phyloP scores from a whole-genome alignment of 208 protist species.

The Vickermania ingenoplastis region DNA sequence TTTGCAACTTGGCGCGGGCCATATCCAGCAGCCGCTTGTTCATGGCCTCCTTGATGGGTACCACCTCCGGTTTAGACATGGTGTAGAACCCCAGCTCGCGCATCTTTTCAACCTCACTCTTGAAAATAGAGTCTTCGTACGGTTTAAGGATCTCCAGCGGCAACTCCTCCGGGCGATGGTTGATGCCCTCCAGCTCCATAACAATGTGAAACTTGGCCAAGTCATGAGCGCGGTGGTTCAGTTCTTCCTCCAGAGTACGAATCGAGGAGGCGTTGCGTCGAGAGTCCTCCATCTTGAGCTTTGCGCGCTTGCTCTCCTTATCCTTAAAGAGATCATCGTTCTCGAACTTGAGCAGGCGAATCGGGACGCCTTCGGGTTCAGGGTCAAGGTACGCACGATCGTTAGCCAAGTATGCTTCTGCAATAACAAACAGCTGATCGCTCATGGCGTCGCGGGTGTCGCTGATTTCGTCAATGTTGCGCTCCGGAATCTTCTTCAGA shows the following conservation, averaged over 20 bases:
- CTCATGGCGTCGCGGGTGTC: slow-evolving; percentile 24
- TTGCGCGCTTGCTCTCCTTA: slow-evolving; percentile 47
- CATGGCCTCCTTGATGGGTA: slow-evolving; percentile 17
- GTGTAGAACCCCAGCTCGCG: slow-evolving; percentile 14
- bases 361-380: slow-evolving; percentile 16
- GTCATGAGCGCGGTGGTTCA: slow-evolving; percentile 42
- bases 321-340: slow-evolving; percentile 34
- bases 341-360: slow-evolving; percentile 27
- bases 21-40: slow-evolving; percentile 72
- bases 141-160: slow-evolving; percentile 45
- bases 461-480: slow-evolving; percentile 19
- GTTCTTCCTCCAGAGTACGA: slow-evolving; percentile 34
- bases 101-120: slow-evolving; percentile 20
- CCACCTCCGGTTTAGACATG: not conserved
- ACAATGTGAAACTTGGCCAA: slow-evolving; percentile 38
- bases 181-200: slow-evolving; percentile 38
- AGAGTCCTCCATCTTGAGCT: slow-evolving; percentile 50
- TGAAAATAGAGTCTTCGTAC: slow-evolving; percentile 45
- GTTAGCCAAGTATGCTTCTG: slow-evolving; percentile 8
- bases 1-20: slow-evolving; percentile 46
- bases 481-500: slow-evolving; percentile 15
- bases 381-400: slow-evolving; percentile 32
- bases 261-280: slow-evolving; percentile 34
- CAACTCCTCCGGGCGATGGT: slow-evolving; percentile 27
- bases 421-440: slow-evolving; percentile 15